Conservation (phyloP, 2,329 filamentous ascomycete species). For the Trichoderma sp. region DNA sequence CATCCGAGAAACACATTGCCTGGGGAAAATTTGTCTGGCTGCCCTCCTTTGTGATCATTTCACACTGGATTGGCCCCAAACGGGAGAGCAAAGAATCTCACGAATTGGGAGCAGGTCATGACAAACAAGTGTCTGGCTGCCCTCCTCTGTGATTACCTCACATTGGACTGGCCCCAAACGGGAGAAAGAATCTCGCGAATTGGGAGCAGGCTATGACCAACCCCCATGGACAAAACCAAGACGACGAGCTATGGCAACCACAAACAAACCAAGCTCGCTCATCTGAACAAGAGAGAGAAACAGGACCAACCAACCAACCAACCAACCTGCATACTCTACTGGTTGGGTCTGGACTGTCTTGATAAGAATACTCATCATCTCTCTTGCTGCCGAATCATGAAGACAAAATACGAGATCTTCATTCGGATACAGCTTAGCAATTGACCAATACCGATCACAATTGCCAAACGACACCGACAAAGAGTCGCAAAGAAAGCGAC, state of each 20-base stretch:
- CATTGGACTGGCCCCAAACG: constrained; percentile 14
- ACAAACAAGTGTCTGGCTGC: not conserved
- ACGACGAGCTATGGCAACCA: not conserved
- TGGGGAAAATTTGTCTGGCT: not conserved
- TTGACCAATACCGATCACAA: not conserved
- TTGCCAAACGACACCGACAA: not conserved
- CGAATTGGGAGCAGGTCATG: constrained; percentile 17
- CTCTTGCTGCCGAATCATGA: not conserved
- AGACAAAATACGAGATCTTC: not conserved
- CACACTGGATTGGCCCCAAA: constrained; percentile 14
- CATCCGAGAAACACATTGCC: not conserved
- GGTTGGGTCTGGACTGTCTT: not conserved
- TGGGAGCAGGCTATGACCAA: constrained; percentile 12
- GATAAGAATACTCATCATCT: not conserved
- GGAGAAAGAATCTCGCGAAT: constrained; percentile 11
- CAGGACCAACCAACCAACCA: not conserved
- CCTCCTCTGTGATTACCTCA: not conserved
- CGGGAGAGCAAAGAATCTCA: constrained; percentile 6
- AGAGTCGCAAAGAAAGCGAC: not conserved
- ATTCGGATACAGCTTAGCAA: not conserved
- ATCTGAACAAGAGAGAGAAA: not conserved
- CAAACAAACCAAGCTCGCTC: not conserved
- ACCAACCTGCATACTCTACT: not conserved
- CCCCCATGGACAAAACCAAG: not conserved
- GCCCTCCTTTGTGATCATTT: not conserved